Conservation (phyloP, 192 early-diverging fungal genomes). For the Coemansia sp. region DNA sequence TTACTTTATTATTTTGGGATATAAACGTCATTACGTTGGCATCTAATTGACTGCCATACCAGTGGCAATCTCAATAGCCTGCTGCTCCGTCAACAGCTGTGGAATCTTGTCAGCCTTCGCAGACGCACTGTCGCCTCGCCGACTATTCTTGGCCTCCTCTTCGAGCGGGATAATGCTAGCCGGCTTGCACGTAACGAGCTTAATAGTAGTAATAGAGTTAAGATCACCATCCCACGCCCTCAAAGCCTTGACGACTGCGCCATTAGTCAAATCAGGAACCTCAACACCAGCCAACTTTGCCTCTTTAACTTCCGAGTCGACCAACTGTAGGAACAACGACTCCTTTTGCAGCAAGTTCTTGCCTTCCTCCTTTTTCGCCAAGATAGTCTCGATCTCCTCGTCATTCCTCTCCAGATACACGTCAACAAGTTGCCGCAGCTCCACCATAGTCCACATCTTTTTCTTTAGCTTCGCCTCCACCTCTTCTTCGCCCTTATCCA, state of each 20-base stretch:
- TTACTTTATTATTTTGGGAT: not conserved
- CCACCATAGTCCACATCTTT: conserved; percentile 38
- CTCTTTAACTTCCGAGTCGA: conserved; percentile 33
- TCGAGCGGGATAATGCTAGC: conserved; percentile 11
- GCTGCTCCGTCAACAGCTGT: conserved; percentile 14
- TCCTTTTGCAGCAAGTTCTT: conserved; percentile 46
- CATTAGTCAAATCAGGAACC: conserved; percentile 47
- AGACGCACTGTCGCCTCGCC: not conserved
- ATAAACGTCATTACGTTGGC: not conserved
- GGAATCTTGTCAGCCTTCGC: conserved; percentile 9
- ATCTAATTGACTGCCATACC: conserved; percentile 34
- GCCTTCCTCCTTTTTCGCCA: conserved; percentile 41
- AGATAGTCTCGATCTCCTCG: conserved; percentile 62
- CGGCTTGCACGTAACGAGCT: conserved; percentile 42
- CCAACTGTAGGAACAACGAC: conserved; percentile 36
- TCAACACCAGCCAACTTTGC: conserved; percentile 40
- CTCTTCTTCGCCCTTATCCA: conserved; percentile 53
- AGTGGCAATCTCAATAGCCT: conserved; percentile 30
- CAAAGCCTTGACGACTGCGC: conserved; percentile 36
- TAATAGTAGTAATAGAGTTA: conserved; percentile 52
- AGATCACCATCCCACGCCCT: conserved; percentile 54
- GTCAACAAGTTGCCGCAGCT: conserved; percentile 27
- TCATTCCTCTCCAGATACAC: conserved; percentile 65
- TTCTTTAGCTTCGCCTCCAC: conserved; percentile 57
- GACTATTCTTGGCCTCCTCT: conserved; percentile 1